Conservation (phyloP, 2,329 filamentous ascomycete species). For the Scytalidium lignicola region DNA sequence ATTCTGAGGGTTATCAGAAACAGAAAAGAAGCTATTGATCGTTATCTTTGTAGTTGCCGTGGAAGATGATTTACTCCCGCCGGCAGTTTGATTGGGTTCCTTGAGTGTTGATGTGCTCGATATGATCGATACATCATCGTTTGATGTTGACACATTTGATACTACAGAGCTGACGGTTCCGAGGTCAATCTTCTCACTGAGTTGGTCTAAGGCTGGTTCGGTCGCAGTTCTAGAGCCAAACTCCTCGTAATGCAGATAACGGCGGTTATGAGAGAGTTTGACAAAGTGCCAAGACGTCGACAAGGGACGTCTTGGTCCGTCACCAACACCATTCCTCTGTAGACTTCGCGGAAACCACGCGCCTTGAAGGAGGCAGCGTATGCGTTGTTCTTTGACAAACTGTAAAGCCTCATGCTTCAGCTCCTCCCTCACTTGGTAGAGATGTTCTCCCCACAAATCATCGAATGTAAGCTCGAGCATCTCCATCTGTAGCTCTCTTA, state of each 20-base stretch:
- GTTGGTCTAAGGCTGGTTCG: constrained; percentile 66
- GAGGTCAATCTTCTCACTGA: constrained; percentile 81
- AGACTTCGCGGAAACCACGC: constrained; percentile 67
- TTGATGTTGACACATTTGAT: constrained; percentile 64
- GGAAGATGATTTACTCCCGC: not conserved
- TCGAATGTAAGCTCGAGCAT: constrained; percentile 87
- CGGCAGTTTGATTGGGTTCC: constrained; percentile 22
- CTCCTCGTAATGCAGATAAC: constrained; percentile 85
- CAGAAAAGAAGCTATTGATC: constrained; percentile 65
- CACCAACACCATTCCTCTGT: constrained; percentile 31
- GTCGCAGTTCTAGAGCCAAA: constrained; percentile 62
- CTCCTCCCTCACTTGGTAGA: constrained; percentile 86
- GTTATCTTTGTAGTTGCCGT: constrained; percentile 75
- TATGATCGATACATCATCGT: constrained; percentile 42
- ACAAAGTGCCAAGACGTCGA: constrained; percentile 66
- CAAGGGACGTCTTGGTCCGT: constrained; percentile 9
- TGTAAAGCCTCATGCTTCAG: constrained; percentile 86
- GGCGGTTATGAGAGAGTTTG: constrained; percentile 82
- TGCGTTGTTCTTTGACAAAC: constrained; percentile 95
- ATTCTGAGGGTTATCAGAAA: constrained; percentile 23
- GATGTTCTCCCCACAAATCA: constrained; percentile 86
- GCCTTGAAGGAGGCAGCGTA: constrained; percentile 81
- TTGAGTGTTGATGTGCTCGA: constrained; percentile 37
- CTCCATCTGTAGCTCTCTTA: constrained; percentile 90
- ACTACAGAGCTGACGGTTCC: constrained; percentile 86